Base-by-base conservation (phyloP, 2,329 filamentous ascomycete species). In the Cladophialophora carrionii region DNA sequence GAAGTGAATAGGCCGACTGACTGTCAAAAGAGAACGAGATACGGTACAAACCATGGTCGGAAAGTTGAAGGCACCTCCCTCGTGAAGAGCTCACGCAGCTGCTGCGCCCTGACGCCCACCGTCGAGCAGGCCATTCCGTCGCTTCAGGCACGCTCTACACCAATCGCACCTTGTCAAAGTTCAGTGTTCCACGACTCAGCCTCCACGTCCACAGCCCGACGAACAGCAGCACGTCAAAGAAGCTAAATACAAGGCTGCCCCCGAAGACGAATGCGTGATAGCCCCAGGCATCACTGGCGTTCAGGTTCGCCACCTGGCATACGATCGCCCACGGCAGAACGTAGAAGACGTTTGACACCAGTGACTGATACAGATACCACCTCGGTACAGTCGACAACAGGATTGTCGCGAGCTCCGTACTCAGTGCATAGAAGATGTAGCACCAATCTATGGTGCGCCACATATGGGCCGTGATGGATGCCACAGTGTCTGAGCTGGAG, bases 291-390 rank as follows among this genome's bases (percentile, higher is more conserved):
- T 86, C 83, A 0, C 76, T 75, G 2, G 78, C 73, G 6, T 82
- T 80, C 53, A 88, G 61, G 32, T 75, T 1, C 76, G 61, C n/a
- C 76, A 76, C 4, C 77, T 79, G 57, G 65, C 84, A 86, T 0
- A 83, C 86, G 48, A 91, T 84, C 0, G 88, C 88, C 88, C 88
- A 91, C 0, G 88, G 88, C 2, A 92, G 75, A 0, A 91, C 87
- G 72, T 88, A 91, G 0, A 88, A 74, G 0, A 91, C 55, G 70
- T 91, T 91, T 6, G 87, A 89, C 0, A 78, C 82, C 0, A 91
- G 76, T 3, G 85, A 87, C 73, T 91, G 88, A 64, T 83, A 86
- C 0, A 91, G 78, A 72, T 90, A 91, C 88, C 87, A 91, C 1
- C 78, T 77, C 0, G 88, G 88, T 0, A 82, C 77, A 0, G 88